Conservation (phyloP, 2,329 filamentous ascomycete genomes). For the Fusarium illudens region DNA sequence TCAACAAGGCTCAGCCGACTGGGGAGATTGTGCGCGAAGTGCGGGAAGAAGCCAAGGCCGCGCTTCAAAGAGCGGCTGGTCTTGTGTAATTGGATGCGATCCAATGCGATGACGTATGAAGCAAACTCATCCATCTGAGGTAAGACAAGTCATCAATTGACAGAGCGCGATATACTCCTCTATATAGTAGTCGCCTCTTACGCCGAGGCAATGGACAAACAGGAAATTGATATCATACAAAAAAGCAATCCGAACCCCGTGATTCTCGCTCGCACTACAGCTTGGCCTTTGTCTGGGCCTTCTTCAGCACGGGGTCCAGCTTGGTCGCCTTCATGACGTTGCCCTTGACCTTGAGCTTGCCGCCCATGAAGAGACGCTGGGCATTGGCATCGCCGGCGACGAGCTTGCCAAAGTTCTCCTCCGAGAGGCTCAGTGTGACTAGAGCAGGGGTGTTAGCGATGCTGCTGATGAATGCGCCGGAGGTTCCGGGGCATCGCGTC, state of each 20-base stretch:
- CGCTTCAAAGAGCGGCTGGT: constrained; percentile 44
- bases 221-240: constrained; percentile 39
- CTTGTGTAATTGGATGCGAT: constrained; percentile 4
- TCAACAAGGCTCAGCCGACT: constrained; percentile 52
- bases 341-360: constrained; percentile 97
- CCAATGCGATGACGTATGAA: neutral
- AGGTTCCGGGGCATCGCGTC: neutral
- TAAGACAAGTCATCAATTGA: constrained; percentile 12
- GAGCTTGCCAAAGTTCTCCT: constrained; percentile 86
- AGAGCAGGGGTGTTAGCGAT: constrained; percentile 10
- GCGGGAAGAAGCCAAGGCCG: constrained; percentile 48
- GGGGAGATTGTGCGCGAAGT: constrained; percentile 55
- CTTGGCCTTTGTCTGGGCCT: constrained; percentile 85
- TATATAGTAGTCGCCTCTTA: constrained; percentile 25
- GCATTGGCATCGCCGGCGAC: constrained; percentile 90
- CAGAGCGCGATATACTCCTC: constrained; percentile 27
- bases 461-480: neutral
- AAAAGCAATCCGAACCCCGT: neutral
- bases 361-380: constrained; percentile 96
- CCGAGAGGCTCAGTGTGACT: constrained; percentile 88
- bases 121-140: neutral
- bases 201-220: constrained; percentile 15
- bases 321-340: constrained; percentile 99
- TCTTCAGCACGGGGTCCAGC: constrained; percentile 91
- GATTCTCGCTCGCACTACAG: constrained; percentile 60